Evolutionary conservation across 2,329 filamentous ascomycete genomes (phyloP).

Genomic region (Pseudopyrenochaeta lycopersici): DNA sequence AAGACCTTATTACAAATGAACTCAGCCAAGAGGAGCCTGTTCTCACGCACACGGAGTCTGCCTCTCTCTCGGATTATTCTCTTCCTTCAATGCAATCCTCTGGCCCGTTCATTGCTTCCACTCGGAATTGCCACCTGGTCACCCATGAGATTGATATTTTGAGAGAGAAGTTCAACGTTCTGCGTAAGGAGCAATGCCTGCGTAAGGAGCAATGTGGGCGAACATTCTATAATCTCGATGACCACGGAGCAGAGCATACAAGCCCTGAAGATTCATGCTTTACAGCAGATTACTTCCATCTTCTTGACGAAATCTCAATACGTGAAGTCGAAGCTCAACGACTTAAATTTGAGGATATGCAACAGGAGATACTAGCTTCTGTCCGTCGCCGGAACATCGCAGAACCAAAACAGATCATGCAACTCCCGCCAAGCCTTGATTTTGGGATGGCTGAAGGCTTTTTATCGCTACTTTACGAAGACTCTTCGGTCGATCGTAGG

Average conservation of each 20-base stretch:
- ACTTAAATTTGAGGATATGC: background rate
- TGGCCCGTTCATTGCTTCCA: no score
- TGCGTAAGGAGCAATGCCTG: background rate
- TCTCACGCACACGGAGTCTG: no score
- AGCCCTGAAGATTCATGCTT: background rate
- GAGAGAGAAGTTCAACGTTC: background rate
- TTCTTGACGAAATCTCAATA: background rate
- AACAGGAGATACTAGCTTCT: background rate
- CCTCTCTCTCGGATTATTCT: no score
- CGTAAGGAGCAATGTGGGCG: background rate
- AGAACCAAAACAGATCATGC: background rate
- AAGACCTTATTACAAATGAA: conserved; percentile 1
- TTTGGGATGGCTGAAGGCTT: background rate
- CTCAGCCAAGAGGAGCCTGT: no score
- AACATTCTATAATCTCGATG: background rate
- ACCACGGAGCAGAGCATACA: background rate
- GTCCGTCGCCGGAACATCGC: background rate
- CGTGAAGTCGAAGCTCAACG: background rate
- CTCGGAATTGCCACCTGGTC: background rate
- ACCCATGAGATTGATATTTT: background rate
- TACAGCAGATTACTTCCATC: background rate
- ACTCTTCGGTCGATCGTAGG: background rate
- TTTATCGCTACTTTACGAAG: background rate
- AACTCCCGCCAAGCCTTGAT: background rate
- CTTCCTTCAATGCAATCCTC: no score